Base-by-base conservation (phyloP, 306 rosid genomes). In the Lathyrus oleraceus region DNA sequence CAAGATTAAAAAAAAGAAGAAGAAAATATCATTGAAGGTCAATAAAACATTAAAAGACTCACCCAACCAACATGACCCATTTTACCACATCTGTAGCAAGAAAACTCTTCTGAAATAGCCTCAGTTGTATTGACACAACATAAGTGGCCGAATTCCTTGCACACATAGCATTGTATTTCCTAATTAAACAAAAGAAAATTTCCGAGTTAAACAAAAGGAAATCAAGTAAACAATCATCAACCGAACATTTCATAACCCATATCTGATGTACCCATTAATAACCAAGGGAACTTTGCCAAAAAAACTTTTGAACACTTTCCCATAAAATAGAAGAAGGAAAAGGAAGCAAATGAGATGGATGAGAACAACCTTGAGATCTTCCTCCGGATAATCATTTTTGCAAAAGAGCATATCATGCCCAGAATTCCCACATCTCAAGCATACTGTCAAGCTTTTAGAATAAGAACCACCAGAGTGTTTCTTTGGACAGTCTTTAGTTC, bases 31-130 rank as follows among this genome's bases (percentile, higher is more conserved):
- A 27, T 17, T 5, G 30, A 74, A 43, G 15, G 35, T 28, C 51
- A 49, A 67, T 32, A 56, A 43, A 19, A 17, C 65, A 60, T 19
- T 67, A 49, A 44, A 39, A 36, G 59, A 78, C 95, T 83, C 82
- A 94, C 99, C 97, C 81, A 75, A 68, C 99, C 97, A 23, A 90
- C 79, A 74, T 94, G 99, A 13, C 99, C 99, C 70, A 79, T 42
- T 58, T 74, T 78, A 53, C 99, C 97, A 64, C 99, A 94, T 81
- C 69, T 89, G 76, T 89, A 94, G 79, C 97, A 94, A 35, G 97
- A 94, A 81, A 87, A 30, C 56, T 78, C 91, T 76, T 73, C 45
- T 1, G 75, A 27, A 15, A 47, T 65, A 54, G 69, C 49, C 51
- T 82, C 77, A 6, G 47, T 74, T 69, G 85, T 65, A 57, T 64